Evolutionary conservation across 148 eudicot species (phyloP).

Genomic region (Linanthus parryae): DNA sequence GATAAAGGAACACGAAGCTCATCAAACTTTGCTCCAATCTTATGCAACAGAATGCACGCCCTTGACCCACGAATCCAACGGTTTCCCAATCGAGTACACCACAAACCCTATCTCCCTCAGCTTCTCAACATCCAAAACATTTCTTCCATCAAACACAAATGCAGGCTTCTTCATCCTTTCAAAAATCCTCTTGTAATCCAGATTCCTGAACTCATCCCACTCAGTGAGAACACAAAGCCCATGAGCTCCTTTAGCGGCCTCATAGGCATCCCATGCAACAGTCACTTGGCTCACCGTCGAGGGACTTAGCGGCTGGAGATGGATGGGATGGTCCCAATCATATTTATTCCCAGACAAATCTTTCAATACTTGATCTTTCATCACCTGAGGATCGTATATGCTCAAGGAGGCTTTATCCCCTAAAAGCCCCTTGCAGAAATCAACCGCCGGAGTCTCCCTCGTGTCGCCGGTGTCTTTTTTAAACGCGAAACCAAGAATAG

Average conservation of each 20-base stretch:
- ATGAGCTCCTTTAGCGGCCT: conserved; percentile 66
- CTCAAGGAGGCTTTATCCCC: conserved; percentile 50
- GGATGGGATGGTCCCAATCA: conserved; percentile 55
- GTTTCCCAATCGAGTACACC: conserved; percentile 76
- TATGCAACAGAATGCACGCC: conserved; percentile 66
- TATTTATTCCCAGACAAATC: conserved; percentile 49
- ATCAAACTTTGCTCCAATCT: no score
- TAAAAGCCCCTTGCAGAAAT: conserved; percentile 53
- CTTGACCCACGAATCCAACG: conserved; percentile 58
- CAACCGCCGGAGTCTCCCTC: conserved; percentile 54
- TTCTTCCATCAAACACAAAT: conserved; percentile 66
- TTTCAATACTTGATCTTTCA: conserved; percentile 41
- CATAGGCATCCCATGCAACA: conserved; percentile 54
- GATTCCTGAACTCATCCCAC: conserved; percentile 69
- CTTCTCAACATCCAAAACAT: conserved; percentile 49
- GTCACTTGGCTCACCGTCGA: conserved; percentile 29
- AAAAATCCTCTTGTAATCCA: conserved; percentile 54
- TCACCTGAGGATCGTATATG: conserved; percentile 50
- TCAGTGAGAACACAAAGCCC: conserved; percentile 61
- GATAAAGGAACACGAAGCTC: no score
- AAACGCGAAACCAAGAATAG: conserved; percentile 44
- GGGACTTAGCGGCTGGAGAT: conserved; percentile 39
- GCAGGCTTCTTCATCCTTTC: conserved; percentile 73
- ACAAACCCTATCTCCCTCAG: conserved; percentile 62
- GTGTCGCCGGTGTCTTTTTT: conserved; percentile 73